Evolutionary conservation across 83 land plant genomes (phyloP).

Genomic region (Isoetes engelmannii): DNA sequence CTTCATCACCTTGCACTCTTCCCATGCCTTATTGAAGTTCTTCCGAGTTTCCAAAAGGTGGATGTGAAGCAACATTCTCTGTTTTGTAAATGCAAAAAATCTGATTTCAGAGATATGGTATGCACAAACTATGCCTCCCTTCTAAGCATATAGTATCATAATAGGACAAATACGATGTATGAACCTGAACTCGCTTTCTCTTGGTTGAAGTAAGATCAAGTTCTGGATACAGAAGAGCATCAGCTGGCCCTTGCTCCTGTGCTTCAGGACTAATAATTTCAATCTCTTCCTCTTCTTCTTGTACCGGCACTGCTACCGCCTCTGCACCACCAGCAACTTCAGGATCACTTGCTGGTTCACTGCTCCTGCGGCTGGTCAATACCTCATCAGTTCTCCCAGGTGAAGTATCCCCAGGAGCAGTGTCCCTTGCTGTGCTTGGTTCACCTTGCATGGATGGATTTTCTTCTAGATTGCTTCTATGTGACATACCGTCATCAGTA

Average conservation of each 20-base stretch:
- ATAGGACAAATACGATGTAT: background rate
- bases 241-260: constrained; percentile 18
- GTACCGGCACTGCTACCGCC: background rate
- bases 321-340: background rate
- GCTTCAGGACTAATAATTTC: constrained; percentile 18
- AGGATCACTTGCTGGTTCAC: background rate
- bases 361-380: constrained; percentile 9
- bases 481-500: background rate
- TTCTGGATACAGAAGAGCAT: constrained; percentile 13
- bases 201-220: constrained; percentile 26
- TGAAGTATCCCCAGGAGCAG: background rate
- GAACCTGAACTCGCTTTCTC: constrained; percentile 32
- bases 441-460: background rate
- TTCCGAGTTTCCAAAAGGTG: constrained; percentile 17
- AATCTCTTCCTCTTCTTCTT: constrained; percentile 19
- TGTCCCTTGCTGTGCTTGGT: too few species aligned
- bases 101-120: background rate
- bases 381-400: constrained; percentile 1
- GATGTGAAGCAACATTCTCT: constrained; percentile 11
- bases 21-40: constrained; percentile 21
- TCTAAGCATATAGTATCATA: background rate
- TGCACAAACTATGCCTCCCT: background rate
- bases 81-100: background rate
- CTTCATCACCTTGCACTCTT: constrained; percentile 11
- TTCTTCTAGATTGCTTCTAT: constrained; percentile 7